Percentiles rank a stretch among this genome's conserved stretches.
Evolutionary conservation across 2,329 filamentous ascomycete species (phyloP).

Genomic region (Monilinia laxa): DNA sequence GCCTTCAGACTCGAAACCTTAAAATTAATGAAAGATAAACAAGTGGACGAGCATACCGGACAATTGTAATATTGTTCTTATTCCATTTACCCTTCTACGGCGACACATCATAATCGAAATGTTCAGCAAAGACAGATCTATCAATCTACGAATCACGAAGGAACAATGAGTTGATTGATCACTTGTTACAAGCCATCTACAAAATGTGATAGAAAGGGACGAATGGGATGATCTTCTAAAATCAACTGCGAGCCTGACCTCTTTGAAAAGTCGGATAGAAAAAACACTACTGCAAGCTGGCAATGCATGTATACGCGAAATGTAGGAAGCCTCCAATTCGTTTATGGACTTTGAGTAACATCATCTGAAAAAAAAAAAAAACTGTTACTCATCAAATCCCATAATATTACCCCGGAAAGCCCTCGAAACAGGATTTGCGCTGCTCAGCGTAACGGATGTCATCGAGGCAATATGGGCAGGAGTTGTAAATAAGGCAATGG

Average conservation of each 20-base stretch:
- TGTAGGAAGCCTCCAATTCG: slow-evolving; percentile 21
- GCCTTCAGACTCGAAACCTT: slow-evolving; percentile 37
- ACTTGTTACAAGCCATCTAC: slow-evolving; percentile 11
- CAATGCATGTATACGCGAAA: slow-evolving; percentile 24
- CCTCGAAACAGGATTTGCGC: background rate
- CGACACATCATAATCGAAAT: background rate
- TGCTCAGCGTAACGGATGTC: background rate
- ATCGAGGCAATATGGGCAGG: background rate
- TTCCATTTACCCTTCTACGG: background rate
- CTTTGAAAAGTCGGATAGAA: slow-evolving; percentile 16
- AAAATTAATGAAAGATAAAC: slow-evolving; percentile 29
- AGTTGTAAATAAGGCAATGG: background rate
- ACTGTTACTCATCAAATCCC: slow-evolving; percentile 3
- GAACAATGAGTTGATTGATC: background rate
- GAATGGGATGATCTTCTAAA: slow-evolving; percentile 21
- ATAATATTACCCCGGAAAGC: slow-evolving; percentile 1
- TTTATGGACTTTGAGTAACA: slow-evolving; percentile 17
- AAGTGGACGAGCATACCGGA: background rate
- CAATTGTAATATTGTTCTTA: background rate
- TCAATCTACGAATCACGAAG: slow-evolving; percentile 7
- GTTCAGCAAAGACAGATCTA: background rate
- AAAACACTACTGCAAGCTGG: slow-evolving; percentile 23
- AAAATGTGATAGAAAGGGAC: slow-evolving; percentile 19
- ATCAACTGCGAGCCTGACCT: slow-evolving; percentile 21
- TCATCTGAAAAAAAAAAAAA: background rate